A percentile compares a stretch with the other conserved stretches of the same genome.
phyloP scores from a whole-genome alignment of 345 rosid species.

The Hirschfeldia incana region DNA sequence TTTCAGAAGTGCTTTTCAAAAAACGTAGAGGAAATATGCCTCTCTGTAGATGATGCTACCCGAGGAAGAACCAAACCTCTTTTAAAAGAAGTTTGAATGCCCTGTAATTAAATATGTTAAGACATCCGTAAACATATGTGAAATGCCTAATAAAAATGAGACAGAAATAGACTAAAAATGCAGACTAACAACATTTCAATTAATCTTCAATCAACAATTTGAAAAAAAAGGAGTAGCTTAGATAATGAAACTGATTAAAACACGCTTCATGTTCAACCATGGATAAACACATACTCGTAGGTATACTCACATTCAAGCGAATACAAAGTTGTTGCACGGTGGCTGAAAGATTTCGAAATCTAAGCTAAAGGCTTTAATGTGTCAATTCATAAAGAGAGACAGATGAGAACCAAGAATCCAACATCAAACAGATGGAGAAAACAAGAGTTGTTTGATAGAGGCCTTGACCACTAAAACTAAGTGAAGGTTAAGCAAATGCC shows the following conservation, averaged over 20 bases:
- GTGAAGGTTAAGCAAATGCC: no score
- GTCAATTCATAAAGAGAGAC: background rate
- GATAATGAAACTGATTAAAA: no score
- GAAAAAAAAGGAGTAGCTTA: no score
- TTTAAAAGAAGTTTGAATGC: conserved; percentile 44
- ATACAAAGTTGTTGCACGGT: background rate
- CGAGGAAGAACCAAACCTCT: conserved; percentile 45
- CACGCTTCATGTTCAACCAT: background rate
- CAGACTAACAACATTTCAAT: background rate
- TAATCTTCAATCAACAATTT: background rate
- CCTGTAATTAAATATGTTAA: no score
- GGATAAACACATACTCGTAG: background rate
- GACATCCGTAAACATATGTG: conserved; percentile 28
- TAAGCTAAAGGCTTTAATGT: background rate
- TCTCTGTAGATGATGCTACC: conserved; percentile 29
- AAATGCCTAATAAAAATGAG: background rate
- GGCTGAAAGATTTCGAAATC: background rate
- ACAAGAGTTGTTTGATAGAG: no score
- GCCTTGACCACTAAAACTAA: no score
- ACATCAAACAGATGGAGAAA: background rate
- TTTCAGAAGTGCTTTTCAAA: conserved; percentile 26
- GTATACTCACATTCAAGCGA: background rate
- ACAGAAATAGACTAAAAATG: background rate
- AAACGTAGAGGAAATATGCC: conserved; percentile 31
- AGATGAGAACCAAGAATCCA: no score